phyloP scores from a whole-genome alignment of 345 rosid genomes.

The Eucalyptus pauciflora region DNA sequence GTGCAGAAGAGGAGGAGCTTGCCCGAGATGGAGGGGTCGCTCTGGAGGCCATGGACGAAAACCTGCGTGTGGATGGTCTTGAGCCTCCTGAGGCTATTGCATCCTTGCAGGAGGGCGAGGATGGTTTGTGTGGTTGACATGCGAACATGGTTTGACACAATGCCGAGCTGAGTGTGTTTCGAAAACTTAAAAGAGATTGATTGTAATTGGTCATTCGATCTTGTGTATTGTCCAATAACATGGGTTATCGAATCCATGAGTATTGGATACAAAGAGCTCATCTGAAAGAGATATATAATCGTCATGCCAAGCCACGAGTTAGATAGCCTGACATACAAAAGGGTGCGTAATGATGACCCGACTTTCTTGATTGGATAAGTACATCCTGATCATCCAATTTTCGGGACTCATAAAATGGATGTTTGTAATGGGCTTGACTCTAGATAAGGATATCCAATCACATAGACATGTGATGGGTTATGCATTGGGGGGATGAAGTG shows the following conservation, averaged over 20 bases:
- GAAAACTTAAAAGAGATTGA: not conserved
- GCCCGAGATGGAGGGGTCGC: slow-evolving; percentile 5
- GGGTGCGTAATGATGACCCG: not conserved
- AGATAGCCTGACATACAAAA: not conserved
- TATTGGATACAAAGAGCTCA: not conserved
- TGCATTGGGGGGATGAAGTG: not conserved
- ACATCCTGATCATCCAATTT: too few species aligned
- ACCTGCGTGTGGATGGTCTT: slow-evolving; percentile 26
- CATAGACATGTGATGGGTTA: not conserved
- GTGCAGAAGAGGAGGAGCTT: slow-evolving; percentile 29
- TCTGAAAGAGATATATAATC: not conserved
- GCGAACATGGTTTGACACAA: too few species aligned
- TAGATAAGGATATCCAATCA: too few species aligned
- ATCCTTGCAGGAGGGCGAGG: slow-evolving; percentile 21
- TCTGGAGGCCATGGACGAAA: not conserved
- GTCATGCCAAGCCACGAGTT: not conserved
- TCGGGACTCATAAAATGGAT: too few species aligned
- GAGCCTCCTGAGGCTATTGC: slow-evolving; percentile 30
- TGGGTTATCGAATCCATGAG: too few species aligned
- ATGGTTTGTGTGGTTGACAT: too few species aligned
- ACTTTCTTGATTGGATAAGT: not conserved
- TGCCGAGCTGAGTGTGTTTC: not conserved
- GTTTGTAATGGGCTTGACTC: too few species aligned
- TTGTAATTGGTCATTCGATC: not conserved
- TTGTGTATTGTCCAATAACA: not conserved